Conservation (phyloP, 1,284 basidiomycete species). For the Ustilago tritici region DNA sequence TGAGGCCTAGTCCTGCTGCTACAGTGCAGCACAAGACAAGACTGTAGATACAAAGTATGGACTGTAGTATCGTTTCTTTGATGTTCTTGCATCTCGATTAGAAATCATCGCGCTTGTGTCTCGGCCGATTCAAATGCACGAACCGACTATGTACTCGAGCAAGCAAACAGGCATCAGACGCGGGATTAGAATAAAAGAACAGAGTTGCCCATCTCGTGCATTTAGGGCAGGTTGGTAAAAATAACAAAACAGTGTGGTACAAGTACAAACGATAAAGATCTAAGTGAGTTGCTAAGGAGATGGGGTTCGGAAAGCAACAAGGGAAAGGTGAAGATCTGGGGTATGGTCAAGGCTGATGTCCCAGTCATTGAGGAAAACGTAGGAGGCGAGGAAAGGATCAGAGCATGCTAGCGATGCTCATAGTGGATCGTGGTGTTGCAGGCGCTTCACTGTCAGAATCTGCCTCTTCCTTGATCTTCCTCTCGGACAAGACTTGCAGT, state of each 20-base stretch:
- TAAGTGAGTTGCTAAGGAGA: neutral
- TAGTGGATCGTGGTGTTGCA: conserved; percentile 30
- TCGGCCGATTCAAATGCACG: no score
- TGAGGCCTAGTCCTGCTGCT: conserved; percentile 18
- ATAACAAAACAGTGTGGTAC: conserved; percentile 12
- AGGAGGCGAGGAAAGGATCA: conserved; percentile 4
- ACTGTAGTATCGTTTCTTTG: neutral
- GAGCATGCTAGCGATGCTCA: conserved; percentile 52
- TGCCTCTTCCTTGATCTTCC: conserved; percentile 22
- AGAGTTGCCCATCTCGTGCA: conserved; percentile 3
- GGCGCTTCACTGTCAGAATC: conserved; percentile 22
- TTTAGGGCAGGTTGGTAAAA: neutral
- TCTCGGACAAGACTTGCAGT: conserved; percentile 28
- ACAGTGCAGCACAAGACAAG: conserved; percentile 4
- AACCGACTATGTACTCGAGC: no score
- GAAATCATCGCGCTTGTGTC: no score
- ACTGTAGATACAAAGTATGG: conserved; percentile 13
- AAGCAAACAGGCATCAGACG: no score
- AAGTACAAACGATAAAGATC: conserved; percentile 16
- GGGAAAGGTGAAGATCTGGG: neutral
- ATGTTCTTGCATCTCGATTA: neutral
- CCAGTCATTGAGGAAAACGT: neutral
- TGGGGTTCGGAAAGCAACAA: neutral
- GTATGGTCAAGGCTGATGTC: neutral
- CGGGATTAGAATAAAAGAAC: neutral